Conservation (phyloP, 768 basidiomycete genomes). For the Suillus brevipes region DNA sequence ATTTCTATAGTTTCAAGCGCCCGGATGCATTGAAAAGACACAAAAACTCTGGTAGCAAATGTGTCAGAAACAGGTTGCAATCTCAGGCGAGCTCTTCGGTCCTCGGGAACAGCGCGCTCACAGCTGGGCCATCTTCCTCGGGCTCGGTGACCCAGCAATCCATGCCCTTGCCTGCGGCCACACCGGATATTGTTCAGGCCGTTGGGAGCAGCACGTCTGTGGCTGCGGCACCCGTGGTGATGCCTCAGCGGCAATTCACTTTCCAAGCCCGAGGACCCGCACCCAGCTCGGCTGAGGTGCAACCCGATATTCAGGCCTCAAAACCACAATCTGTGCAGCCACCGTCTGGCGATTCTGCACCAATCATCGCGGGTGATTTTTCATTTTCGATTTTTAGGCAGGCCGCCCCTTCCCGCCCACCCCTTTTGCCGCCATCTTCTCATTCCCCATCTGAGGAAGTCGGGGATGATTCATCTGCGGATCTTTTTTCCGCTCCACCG, state of each 20-base stretch:
- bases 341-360: neutral
- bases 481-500: neutral
- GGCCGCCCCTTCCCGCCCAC: neutral
- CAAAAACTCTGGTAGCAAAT: rapidly evolving
- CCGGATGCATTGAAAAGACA: neutral
- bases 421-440: neutral
- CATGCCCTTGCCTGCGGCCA: neutral
- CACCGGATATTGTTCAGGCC: neutral
- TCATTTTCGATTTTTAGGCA: neutral
- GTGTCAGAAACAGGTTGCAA: neutral
- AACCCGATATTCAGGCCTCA: neutral
- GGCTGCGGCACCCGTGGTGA: neutral
- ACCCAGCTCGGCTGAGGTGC: neutral
- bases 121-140: neutral
- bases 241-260: neutral
- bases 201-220: neutral
- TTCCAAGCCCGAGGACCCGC: neutral
- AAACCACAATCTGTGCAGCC: too few species aligned
- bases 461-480: neutral
- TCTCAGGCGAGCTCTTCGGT: neutral
- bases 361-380: neutral
- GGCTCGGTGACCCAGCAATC: neutral
- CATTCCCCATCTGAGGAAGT: neutral
- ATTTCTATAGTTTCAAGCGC: neutral
- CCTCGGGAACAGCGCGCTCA: neutral